Conservation (phyloP, 768 basidiomycete species). For the Amyloporia xantha region DNA sequence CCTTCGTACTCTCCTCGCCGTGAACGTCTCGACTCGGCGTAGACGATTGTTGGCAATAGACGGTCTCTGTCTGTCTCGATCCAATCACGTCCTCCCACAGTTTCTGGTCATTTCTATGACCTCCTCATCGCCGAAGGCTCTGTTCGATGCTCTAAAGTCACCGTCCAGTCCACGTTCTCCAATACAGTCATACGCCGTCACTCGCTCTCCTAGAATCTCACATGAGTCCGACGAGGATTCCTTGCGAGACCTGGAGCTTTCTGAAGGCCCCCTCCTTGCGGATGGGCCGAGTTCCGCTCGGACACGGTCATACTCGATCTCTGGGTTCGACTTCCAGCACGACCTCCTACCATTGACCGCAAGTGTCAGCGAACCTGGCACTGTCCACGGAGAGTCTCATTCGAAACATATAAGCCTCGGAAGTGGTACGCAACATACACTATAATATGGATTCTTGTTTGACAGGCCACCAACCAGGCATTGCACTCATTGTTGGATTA, state of each 20-base stretch:
- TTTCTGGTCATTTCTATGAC: too few relatives aligned
- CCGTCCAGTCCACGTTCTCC: constrained; percentile 24
- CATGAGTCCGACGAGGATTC: constrained; percentile 64
- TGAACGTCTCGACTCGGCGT: too few relatives aligned
- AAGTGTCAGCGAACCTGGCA: constrained; percentile 67
- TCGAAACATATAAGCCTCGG: constrained; percentile 75
- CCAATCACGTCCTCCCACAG: too few relatives aligned
- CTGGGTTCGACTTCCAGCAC: constrained; percentile 74
- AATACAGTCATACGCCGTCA: constrained; percentile 27
- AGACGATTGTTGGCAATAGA: too few relatives aligned
- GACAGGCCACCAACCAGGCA: constrained; percentile 41
- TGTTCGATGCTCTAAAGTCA: constrained; percentile 36
- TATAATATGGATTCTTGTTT: too few relatives aligned
- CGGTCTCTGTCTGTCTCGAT: too few relatives aligned
- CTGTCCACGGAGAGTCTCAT: constrained; percentile 35
- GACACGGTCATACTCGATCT: constrained; percentile 55
- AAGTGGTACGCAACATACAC: constrained; percentile 49
- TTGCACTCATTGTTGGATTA: constrained; percentile 76
- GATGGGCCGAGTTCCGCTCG: constrained; percentile 25
- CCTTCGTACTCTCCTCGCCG: too few relatives aligned
- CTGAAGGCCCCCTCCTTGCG: constrained; percentile 47
- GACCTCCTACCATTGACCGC: constrained; percentile 72
- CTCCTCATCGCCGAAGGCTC: constrained; percentile 9
- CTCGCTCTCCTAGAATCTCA: constrained; percentile 36
- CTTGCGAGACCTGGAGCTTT: constrained; percentile 71